A percentile compares a stretch with the other conserved stretches of the same genome.
phyloP scores from a whole-genome alignment of 169 alveolate genomes.

The Plasmodium blacklocki region DNA sequence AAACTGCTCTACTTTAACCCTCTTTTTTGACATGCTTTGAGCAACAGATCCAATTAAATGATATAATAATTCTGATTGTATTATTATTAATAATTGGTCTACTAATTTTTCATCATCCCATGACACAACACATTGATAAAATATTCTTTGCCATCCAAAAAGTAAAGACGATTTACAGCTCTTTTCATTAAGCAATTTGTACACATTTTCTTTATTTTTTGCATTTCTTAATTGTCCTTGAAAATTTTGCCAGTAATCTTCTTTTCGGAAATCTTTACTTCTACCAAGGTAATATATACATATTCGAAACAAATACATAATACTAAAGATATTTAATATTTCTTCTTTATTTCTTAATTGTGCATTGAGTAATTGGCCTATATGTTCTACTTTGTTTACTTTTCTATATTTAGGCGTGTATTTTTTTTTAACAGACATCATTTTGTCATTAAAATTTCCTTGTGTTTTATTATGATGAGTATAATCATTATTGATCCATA shows the following conservation, averaged over 20 bases:
- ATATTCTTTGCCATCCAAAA: slow-evolving; percentile 88
- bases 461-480: slow-evolving; percentile 3
- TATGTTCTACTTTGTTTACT: slow-evolving; percentile 15
- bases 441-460: slow-evolving; percentile 3
- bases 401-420: not conserved
- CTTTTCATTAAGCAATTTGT: slow-evolving; percentile 74
- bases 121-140: slow-evolving; percentile 78
- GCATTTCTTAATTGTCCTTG: slow-evolving; percentile 67
- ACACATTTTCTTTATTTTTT: slow-evolving; percentile 61
- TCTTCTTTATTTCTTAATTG: slow-evolving; percentile 51
- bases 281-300: slow-evolving; percentile 86
- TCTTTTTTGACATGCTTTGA: slow-evolving; percentile 79
- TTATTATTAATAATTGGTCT: slow-evolving; percentile 64
- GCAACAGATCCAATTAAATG: slow-evolving; percentile 88
- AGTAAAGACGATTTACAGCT: slow-evolving; percentile 80
- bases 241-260: slow-evolving; percentile 85
- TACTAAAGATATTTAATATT: slow-evolving; percentile 76
- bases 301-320: slow-evolving; percentile 84
- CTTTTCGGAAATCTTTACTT: slow-evolving; percentile 83
- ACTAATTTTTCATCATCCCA: slow-evolving; percentile 59
- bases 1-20: slow-evolving; percentile 78
- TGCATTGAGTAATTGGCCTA: slow-evolving; percentile 12
- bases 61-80: slow-evolving; percentile 84
- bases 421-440: not conserved
- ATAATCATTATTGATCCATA: slow-evolving; percentile 18